Conservation (phyloP, 805 yeast genomes). For the Teunomyces tritomae region DNA sequence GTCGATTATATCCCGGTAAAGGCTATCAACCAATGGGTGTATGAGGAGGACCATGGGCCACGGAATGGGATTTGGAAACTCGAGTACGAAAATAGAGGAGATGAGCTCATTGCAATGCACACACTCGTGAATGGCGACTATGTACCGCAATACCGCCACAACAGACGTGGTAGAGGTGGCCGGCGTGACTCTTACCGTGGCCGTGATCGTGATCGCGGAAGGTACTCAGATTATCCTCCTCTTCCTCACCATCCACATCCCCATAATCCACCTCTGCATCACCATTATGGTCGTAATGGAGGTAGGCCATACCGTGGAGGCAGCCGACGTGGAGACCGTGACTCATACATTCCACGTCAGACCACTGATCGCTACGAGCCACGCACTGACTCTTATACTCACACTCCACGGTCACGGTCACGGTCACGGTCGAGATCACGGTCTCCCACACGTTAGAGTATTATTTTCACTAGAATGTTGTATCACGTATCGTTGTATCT, state of each 20-base stretch:
- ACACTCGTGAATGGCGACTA: slow-evolving; percentile 22
- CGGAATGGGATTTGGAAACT: slow-evolving; percentile 45
- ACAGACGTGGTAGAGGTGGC: slow-evolving; percentile 8
- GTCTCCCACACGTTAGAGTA: background rate
- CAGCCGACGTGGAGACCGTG: slow-evolving; percentile 11
- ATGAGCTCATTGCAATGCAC: slow-evolving; percentile 32
- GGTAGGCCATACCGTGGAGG: slow-evolving; percentile 12
- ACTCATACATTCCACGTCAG: slow-evolving; percentile 10
- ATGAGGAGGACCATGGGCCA: slow-evolving; percentile 45
- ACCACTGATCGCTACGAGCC: slow-evolving; percentile 4
- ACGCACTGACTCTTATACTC: slow-evolving; percentile 12
- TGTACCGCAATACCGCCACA: slow-evolving; percentile 12
- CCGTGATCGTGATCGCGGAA: background rate
- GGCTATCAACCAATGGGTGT: slow-evolving; percentile 45
- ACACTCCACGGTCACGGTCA: slow-evolving; percentile 5
- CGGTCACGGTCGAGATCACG: slow-evolving; percentile 3
- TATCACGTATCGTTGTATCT: background rate
- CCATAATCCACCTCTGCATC: background rate
- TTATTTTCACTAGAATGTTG: background rate
- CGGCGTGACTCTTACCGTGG: slow-evolving; percentile 6
- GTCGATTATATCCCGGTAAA: slow-evolving; percentile 46
- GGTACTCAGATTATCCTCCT: background rate
- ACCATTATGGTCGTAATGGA: slow-evolving; percentile 5
- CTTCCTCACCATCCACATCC: background rate
- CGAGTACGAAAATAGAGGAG: slow-evolving; percentile 32